Conservation (phyloP, 2,329 filamentous ascomycete species). For the Orbilia brochopaga region DNA sequence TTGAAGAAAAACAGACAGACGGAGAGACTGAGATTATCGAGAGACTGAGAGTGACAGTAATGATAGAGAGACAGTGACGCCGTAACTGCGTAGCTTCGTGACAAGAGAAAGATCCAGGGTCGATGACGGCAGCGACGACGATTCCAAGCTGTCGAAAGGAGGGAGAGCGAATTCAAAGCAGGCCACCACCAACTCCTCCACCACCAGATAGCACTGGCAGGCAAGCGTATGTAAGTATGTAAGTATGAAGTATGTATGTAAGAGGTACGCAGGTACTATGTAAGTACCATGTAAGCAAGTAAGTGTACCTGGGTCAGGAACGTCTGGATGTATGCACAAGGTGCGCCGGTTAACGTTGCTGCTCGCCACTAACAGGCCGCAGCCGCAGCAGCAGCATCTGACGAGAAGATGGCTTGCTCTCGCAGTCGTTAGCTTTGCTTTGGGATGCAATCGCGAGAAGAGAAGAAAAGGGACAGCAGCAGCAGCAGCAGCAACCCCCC, state of each 20-base stretch:
- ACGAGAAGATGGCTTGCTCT: background rate
- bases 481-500: slow-evolving; percentile 30
- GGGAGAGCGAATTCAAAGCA: no score
- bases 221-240: no score
- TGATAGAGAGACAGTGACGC: slow-evolving; percentile 7
- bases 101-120: background rate
- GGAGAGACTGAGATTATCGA: slow-evolving; percentile 4
- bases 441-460: slow-evolving; percentile 42
- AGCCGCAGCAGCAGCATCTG: background rate
- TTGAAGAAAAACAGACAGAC: slow-evolving; percentile 2
- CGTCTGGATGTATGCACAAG: slow-evolving; percentile 38
- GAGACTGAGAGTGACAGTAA: slow-evolving; percentile 1
- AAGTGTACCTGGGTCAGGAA: no score
- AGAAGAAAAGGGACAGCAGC: slow-evolving; percentile 30
- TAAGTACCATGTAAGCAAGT: no score
- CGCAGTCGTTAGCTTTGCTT: slow-evolving; percentile 26
- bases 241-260: no score
- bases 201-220: no score
- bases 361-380: slow-evolving; percentile 34
- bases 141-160: slow-evolving; percentile 4
- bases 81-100: slow-evolving; percentile 50
- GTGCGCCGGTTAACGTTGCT: background rate
- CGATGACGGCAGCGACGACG: background rate
- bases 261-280: no score
- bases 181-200: no score